These are phyloP conservation scores for Ensete glaucum DNA, from an alignment of 176 grass and related monocot genomes.

Conservation along the genomic window DNA sequence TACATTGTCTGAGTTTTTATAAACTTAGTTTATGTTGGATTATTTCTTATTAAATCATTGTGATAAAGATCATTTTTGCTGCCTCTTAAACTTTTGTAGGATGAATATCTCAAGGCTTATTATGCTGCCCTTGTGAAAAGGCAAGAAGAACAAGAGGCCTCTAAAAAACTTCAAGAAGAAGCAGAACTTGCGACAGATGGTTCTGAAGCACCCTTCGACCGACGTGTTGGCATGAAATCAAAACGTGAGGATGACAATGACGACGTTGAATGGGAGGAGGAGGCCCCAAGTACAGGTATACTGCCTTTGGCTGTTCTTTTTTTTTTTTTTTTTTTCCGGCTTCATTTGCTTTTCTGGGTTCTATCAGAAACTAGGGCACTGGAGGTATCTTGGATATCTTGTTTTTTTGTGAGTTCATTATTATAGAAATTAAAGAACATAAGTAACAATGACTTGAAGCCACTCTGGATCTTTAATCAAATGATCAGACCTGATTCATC, in stretches of 20 bases:
- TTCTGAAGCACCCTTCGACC: constrained; percentile 34
- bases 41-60: neutral
- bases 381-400: neutral
- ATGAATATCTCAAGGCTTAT: constrained; percentile 86
- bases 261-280: constrained; percentile 68
- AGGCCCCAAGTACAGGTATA: constrained; percentile 46
- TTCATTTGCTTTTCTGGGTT: neutral
- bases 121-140: constrained; percentile 62
- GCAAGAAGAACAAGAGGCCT: constrained; percentile 44
- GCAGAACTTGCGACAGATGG: constrained; percentile 19
- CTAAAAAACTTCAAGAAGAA: constrained; percentile 37
- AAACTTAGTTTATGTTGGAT: neutral
- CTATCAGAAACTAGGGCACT: neutral
- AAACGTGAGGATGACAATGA: constrained; percentile 61
- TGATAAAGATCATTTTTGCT: neutral
- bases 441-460: too few relatives aligned
- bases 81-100: constrained; percentile 27
- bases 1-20: neutral
- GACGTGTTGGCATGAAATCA: constrained; percentile 68
- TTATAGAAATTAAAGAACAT: neutral
- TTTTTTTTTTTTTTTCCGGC: constrained; percentile 4
- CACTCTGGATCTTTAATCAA: neutral
- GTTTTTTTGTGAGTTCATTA: neutral
- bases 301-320: neutral
- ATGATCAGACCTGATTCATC: neutral